Evolutionary conservation across 1,284 basidiomycete genomes (phyloP).

Genomic region (Cutaneotrichosporon dermatis): DNA sequence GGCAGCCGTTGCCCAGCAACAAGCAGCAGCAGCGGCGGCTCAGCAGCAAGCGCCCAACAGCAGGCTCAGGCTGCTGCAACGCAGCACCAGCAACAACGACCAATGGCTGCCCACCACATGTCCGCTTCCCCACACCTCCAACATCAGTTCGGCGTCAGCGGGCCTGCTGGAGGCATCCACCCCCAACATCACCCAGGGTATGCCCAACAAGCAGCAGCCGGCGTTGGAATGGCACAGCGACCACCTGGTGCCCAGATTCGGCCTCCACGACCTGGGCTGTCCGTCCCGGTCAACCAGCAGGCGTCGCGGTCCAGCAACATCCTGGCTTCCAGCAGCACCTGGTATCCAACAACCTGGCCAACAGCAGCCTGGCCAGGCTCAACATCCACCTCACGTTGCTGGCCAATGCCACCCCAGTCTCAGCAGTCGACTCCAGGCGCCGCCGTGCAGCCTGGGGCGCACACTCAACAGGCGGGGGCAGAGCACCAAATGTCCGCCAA

Average conservation of each 20-base stretch:
- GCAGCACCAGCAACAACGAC: not conserved
- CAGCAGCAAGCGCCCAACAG: conserved; percentile 3
- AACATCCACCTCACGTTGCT: conserved; percentile 20
- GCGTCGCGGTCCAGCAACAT: conserved; percentile 14
- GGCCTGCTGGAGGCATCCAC: conserved; percentile 19
- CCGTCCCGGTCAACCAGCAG: conserved; percentile 12
- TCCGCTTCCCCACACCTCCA: conserved; percentile 41
- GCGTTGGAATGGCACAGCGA: conserved; percentile 8
- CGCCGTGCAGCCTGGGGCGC: conserved; percentile 4
- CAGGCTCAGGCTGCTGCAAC: conserved; percentile 3
- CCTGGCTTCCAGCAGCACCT: conserved; percentile 9
- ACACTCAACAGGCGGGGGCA: conserved; percentile 12
- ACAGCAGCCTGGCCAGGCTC: conserved; percentile 18
- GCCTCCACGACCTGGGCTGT: conserved; percentile 14
- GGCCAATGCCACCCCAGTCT: conserved; percentile 15
- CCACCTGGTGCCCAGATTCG: conserved; percentile 17
- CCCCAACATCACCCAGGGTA: conserved; percentile 19
- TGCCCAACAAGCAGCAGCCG: conserved; percentile 19
- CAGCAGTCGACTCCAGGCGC: conserved; percentile 25
- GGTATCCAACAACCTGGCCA: conserved; percentile 3
- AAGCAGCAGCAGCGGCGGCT: conserved; percentile 8
- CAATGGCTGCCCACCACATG: conserved; percentile 16
- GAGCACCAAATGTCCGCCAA: conserved; percentile 17
- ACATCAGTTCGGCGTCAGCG: conserved; percentile 35
- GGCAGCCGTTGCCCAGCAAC: conserved; percentile 15